These are phyloP conservation scores for Starmerella powellii DNA, from an alignment of 805 yeast species.

Conservation along the genomic window DNA sequence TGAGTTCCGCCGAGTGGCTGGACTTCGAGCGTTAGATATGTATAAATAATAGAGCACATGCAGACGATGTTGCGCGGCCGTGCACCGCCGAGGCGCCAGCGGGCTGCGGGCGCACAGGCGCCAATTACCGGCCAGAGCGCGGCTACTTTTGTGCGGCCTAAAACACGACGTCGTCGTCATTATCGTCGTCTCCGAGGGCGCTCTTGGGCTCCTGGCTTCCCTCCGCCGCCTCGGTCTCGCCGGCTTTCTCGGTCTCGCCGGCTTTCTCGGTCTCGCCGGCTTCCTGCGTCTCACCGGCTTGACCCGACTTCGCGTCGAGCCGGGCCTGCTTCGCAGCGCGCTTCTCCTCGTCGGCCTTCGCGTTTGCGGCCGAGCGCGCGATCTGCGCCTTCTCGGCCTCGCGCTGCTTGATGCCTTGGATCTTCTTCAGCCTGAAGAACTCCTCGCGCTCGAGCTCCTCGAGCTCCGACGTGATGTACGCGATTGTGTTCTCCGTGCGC, in stretches of 20 bases:
- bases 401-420: conserved; percentile 83
- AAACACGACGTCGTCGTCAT: conserved; percentile 21
- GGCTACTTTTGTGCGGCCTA: no score
- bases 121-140: not conserved
- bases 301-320: conserved; percentile 25
- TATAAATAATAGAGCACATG: no score
- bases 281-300: conserved; percentile 29
- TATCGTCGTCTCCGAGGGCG: conserved; percentile 7
- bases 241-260: conserved; percentile 1
- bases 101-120: no score
- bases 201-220: not conserved
- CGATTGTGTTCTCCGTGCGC: conserved; percentile 89
- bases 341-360: conserved; percentile 5
- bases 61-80: no score
- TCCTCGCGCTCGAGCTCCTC: conserved; percentile 98
- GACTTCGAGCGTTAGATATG: conserved; percentile 12
- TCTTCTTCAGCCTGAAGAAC: conserved; percentile 90
- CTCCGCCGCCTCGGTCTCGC: conserved; percentile 2
- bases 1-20: conserved; percentile 85
- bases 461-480: conserved; percentile 83
- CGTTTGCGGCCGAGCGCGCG: conserved; percentile 11
- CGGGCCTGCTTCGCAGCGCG: conserved; percentile 11
- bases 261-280: not conserved
- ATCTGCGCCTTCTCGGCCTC: conserved; percentile 33
- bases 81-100: no score